Conservation (phyloP, 164 flowering plant genomes). For the Aristolochia fimbriata region DNA sequence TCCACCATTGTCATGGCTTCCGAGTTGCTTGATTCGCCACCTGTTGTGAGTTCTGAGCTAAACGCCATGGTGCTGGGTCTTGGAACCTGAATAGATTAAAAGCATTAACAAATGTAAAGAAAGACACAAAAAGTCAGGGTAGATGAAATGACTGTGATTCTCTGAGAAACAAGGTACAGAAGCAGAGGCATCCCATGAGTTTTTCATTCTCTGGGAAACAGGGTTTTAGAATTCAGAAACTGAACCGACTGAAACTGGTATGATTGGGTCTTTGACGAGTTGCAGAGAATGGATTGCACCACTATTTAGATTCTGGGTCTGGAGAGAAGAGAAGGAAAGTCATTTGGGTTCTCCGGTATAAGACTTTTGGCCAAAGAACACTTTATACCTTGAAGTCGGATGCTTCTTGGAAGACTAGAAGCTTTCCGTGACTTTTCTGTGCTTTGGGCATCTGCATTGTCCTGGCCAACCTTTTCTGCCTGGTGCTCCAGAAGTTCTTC, state of each 20-base stretch:
- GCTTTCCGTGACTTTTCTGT: slow-evolving; percentile 11
- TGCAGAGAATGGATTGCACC: too few relatives aligned
- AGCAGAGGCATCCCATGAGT: not conserved
- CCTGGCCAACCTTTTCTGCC: slow-evolving; percentile 84
- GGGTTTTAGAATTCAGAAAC: not conserved
- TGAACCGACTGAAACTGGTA: not conserved
- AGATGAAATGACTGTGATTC: not conserved
- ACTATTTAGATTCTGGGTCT: too few relatives aligned
- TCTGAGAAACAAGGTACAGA: not conserved
- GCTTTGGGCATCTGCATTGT: slow-evolving; percentile 38
- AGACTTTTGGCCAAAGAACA: not conserved
- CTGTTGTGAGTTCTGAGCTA: slow-evolving; percentile 24
- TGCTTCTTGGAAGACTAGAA: slow-evolving; percentile 8
- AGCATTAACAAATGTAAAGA: too few relatives aligned
- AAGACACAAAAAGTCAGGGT: too few relatives aligned
- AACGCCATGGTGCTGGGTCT: slow-evolving; percentile 26
- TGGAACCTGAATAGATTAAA: slow-evolving; percentile 8
- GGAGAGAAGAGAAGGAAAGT: too few relatives aligned
- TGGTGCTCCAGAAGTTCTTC: slow-evolving; percentile 95
- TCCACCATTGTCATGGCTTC: slow-evolving; percentile 28
- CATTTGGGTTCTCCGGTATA: too few relatives aligned
- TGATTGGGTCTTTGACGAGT: not conserved
- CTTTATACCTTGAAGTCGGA: slow-evolving; percentile 26
- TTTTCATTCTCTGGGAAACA: too few relatives aligned
- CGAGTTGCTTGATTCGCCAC: slow-evolving; percentile 15